Evolutionary conservation across 176 grass and related monocot species (phyloP), one percentile per base, ranked within the genome.

Genomic region (Luzula sylvatica): DNA sequence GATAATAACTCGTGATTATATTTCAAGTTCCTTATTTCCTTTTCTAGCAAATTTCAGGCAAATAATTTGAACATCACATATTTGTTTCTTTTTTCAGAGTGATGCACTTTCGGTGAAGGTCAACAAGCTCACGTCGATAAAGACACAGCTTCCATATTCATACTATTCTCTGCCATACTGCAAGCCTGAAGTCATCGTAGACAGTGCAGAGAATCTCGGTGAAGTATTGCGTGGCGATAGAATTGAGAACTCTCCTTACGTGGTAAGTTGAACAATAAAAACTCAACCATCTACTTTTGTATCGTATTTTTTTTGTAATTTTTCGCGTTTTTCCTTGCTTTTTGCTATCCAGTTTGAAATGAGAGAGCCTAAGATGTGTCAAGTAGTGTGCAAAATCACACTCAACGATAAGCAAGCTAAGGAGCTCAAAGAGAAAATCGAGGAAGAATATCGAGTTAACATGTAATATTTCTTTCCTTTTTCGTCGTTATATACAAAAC

Each of bases 111-210:
- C 7, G 0, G 87, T 93, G 50, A 93, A 93, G 65, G 81, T 93
- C 61, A 93, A 86, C 81, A 86, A 93, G 54, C 61, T 93, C 43
- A 93, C 77, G 26, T 93, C 87, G 44, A 93, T 75, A 72, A 93
- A 93, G 77, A 93, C 87, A 11, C 87, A 93, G 5, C 81, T 93
- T 50, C 87, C 87, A 2, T 93, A 93, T 65, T 86, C 87, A 17
- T 92, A 78, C 69, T 92, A 92, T 56, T 93, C 87, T 56, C 87
- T 93, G 11, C 81, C 87, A 46, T 93, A 81, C 69, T 93, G 87
- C 58, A 79, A 57, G 67, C 87, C 81, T 2, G 56, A 82, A 41
- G 70, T 53, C 30, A 86, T 93, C 12, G 58, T 93, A 5, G 81
- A 93, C 69, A 93, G 87, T 20, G 87, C 87, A 8, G 81, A 93